Conservation (phyloP, 768 basidiomycete species). For the Sporobolomyces roseus region DNA sequence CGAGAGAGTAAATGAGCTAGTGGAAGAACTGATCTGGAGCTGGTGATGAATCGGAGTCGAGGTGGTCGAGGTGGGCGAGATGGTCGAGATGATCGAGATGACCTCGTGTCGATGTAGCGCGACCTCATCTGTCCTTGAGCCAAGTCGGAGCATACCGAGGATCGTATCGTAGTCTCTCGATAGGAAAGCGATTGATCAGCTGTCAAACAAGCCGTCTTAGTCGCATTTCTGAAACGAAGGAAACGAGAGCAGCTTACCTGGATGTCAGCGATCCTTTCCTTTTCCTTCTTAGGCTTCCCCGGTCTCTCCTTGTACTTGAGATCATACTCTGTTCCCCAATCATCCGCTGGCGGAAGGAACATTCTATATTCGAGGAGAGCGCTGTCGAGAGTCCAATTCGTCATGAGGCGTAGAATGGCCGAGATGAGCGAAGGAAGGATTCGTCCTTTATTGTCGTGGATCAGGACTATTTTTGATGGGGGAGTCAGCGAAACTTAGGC, state of each 20-base stretch:
- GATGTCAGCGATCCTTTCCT: slow-evolving; percentile 30
- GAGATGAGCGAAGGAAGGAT: slow-evolving; percentile 32
- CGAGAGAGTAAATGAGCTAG: too few relatives aligned
- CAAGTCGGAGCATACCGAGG: slow-evolving; percentile 20
- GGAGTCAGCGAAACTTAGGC: background rate
- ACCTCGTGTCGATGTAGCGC: too few relatives aligned
- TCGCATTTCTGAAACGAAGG: background rate
- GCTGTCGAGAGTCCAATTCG: slow-evolving; percentile 33
- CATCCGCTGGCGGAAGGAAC: slow-evolving; percentile 32
- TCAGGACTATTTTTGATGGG: slow-evolving; percentile 15
- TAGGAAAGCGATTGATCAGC: slow-evolving; percentile 35
- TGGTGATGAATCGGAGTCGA: too few relatives aligned
- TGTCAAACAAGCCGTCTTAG: background rate
- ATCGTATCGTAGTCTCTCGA: slow-evolving; percentile 26
- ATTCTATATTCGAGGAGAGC: slow-evolving; percentile 31
- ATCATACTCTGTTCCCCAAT: slow-evolving; percentile 9
- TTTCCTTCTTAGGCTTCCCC: slow-evolving; percentile 29
- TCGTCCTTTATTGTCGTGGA: slow-evolving; percentile 42
- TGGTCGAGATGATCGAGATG: too few relatives aligned
- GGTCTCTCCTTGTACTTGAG: slow-evolving; percentile 10
- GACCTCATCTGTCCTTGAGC: slow-evolving; percentile 24
- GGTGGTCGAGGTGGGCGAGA: too few relatives aligned
- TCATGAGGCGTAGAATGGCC: slow-evolving; percentile 24
- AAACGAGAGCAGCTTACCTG: slow-evolving; percentile 17
- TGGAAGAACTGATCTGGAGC: too few relatives aligned